These are phyloP conservation scores for Prunella vulgaris DNA, from an alignment of 257 asterid genomes.

Conservation along the genomic window DNA sequence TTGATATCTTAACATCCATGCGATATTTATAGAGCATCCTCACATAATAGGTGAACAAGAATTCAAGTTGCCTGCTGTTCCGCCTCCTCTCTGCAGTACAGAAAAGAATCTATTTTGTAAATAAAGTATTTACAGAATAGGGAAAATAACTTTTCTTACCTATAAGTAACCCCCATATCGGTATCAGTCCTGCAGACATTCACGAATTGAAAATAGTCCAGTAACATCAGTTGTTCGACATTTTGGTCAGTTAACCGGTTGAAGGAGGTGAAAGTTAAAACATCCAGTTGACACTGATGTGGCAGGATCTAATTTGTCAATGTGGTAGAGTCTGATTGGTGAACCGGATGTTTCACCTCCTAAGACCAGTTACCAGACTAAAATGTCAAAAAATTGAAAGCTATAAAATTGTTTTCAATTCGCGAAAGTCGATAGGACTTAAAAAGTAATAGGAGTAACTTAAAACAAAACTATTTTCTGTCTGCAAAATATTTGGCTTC, in stretches of 20 bases:
- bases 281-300: too few relatives aligned
- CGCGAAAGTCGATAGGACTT: neutral
- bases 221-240: too few relatives aligned
- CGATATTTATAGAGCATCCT: constrained; percentile 54
- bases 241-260: too few relatives aligned
- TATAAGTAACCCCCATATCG: neutral
- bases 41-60: constrained; percentile 64
- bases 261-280: too few relatives aligned
- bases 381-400: neutral
- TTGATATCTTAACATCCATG: constrained; percentile 43
- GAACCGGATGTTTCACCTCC: too few relatives aligned
- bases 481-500: neutral
- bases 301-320: too few relatives aligned
- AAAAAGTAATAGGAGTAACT: neutral
- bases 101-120: neutral
- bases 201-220: too few relatives aligned
- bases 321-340: too few relatives aligned
- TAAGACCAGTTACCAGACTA: neutral
- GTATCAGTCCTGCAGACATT: neutral
- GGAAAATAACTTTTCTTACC: neutral
- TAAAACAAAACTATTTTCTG: neutral
- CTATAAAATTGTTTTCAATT: too few relatives aligned
- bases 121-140: neutral
- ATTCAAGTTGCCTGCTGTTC: constrained; percentile 66
- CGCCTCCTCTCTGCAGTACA: constrained; percentile 71